phyloP scores from a whole-genome alignment of 2,329 filamentous ascomycete genomes.

The Ploettnerulaceae sp. region DNA sequence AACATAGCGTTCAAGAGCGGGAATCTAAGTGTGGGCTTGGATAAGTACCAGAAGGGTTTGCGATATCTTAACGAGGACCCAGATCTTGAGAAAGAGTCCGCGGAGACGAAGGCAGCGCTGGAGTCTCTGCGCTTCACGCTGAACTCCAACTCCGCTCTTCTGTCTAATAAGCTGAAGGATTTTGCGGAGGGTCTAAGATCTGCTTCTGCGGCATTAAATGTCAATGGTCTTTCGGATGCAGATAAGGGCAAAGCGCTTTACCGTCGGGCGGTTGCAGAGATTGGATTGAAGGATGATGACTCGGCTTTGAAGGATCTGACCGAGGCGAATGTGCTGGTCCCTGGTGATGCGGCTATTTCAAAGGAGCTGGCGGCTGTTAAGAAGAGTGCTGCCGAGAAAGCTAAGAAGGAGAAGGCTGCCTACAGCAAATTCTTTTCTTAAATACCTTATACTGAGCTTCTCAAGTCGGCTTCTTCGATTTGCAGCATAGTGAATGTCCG shows the following conservation, averaged over 20 bases:
- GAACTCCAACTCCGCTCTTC: constrained; percentile 82
- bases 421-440: constrained; percentile 81
- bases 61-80: constrained; percentile 86
- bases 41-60: constrained; percentile 92
- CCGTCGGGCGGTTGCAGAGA: constrained; percentile 71
- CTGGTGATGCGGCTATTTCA: constrained; percentile 67
- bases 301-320: constrained; percentile 69
- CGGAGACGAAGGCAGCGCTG: constrained; percentile 62
- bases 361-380: constrained; percentile 76
- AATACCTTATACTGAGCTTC: constrained; percentile 1
- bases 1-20: constrained; percentile 86
- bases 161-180: constrained; percentile 73
- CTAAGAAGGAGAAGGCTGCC: constrained; percentile 85
- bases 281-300: constrained; percentile 80
- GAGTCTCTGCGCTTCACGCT: constrained; percentile 75
- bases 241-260: constrained; percentile 89
- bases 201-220: constrained; percentile 69
- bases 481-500: not conserved
- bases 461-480: not conserved
- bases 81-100: constrained; percentile 65
- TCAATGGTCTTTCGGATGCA: constrained; percentile 58
- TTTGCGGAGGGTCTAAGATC: constrained; percentile 66
- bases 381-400: constrained; percentile 65
- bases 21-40: constrained; percentile 64
- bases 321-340: constrained; percentile 68